Percentiles rank a stretch among this genome's conserved stretches.
Evolutionary conservation across 2,329 filamentous ascomycete species (phyloP).

Genomic region (Neonectria magnoliae): DNA sequence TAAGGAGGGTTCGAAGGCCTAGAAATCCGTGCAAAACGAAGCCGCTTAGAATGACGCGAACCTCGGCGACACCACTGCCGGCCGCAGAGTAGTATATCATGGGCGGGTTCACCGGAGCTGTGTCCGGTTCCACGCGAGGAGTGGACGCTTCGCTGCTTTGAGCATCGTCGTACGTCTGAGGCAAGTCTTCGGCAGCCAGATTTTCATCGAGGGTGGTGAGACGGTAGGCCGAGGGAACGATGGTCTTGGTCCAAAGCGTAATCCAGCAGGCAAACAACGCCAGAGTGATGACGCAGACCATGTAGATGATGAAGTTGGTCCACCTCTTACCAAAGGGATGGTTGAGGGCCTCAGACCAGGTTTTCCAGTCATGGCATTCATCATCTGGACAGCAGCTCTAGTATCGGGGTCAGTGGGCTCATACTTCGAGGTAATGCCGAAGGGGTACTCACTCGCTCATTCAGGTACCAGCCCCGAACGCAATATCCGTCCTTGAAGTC

Average conservation of each 20-base stretch:
- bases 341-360: slow-evolving; percentile 63
- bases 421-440: neutral
- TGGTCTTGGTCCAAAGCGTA: slow-evolving; percentile 90
- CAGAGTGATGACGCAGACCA: slow-evolving; percentile 75
- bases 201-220: slow-evolving; percentile 94
- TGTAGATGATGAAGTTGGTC: slow-evolving; percentile 82
- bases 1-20: slow-evolving; percentile 83
- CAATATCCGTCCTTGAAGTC: slow-evolving; percentile 95
- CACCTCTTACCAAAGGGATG: slow-evolving; percentile 61
- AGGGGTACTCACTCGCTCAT: slow-evolving; percentile 66
- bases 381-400: slow-evolving; percentile 66
- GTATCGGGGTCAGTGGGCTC: slow-evolving; percentile 18
- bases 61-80: slow-evolving; percentile 95
- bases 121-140: slow-evolving; percentile 52
- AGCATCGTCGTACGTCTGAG: slow-evolving; percentile 52
- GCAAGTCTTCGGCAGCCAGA: slow-evolving; percentile 72
- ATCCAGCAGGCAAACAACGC: slow-evolving; percentile 79
- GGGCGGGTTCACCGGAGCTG: slow-evolving; percentile 60
- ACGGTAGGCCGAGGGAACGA: slow-evolving; percentile 88
- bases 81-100: slow-evolving; percentile 97
- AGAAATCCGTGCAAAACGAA: slow-evolving; percentile 97
- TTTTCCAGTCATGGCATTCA: slow-evolving; percentile 65
- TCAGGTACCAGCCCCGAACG: slow-evolving; percentile 73
- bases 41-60: slow-evolving; percentile 96
- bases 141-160: slow-evolving; percentile 57